Conservation (phyloP, 208 protist genomes). For the Trypanosoma boissoni region DNA sequence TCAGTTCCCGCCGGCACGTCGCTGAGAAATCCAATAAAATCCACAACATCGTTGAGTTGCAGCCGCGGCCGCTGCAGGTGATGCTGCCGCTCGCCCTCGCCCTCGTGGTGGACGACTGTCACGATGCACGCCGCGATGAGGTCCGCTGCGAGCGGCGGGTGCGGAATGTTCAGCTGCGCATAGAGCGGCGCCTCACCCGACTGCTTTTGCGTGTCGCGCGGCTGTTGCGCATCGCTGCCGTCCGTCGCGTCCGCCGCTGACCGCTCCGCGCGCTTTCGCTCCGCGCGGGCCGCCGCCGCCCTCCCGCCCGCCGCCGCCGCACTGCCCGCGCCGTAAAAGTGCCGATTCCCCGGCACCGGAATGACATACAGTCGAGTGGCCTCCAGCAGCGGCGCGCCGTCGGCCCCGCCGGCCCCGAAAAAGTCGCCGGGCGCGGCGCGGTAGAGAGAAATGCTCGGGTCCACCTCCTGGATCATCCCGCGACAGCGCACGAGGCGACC, state of each 20-base stretch:
- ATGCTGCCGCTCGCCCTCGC: not conserved
- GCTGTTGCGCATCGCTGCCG: not conserved
- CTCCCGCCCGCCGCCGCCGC: not conserved
- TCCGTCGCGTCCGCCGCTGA: not conserved
- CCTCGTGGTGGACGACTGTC: constrained; percentile 29
- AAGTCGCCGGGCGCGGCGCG: constrained; percentile 36
- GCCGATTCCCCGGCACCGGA: constrained; percentile 68
- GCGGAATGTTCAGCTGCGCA: constrained; percentile 33
- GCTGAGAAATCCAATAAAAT: constrained; percentile 74
- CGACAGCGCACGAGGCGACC: constrained; percentile 56
- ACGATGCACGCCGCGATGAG: constrained; percentile 41
- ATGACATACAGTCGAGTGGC: constrained; percentile 71
- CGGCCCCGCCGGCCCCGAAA: constrained; percentile 21
- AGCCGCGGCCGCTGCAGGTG: constrained; percentile 23
- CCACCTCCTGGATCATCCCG: constrained; percentile 84
- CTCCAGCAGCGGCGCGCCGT: constrained; percentile 42
- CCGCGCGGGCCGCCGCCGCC: not conserved
- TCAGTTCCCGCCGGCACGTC: constrained; percentile 8
- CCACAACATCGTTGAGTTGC: constrained; percentile 61
- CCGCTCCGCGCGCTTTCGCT: constrained; percentile 21
- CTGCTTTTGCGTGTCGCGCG: too few relatives aligned
- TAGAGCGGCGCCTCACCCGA: constrained; percentile 12
- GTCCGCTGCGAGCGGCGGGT: constrained; percentile 18
- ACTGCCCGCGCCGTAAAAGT: constrained; percentile 44
- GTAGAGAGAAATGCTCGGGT: constrained; percentile 53